Evolutionary conservation across 306 rosid genomes (phyloP).

Genomic region (Biancaea sappan): DNA sequence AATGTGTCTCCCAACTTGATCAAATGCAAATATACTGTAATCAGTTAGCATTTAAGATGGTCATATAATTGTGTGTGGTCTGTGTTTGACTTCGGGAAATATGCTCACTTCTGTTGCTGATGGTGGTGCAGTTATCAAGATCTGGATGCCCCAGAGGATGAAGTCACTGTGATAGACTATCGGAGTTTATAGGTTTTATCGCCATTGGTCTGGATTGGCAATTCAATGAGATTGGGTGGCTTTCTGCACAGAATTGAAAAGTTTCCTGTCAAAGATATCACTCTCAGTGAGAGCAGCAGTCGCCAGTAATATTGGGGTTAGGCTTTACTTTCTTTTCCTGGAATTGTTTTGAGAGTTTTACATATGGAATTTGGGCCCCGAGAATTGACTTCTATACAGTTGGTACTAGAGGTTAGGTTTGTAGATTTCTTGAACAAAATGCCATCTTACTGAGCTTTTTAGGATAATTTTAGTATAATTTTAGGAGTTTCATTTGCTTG

Average conservation of each 20-base stretch:
- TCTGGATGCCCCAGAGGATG: constrained; percentile 95
- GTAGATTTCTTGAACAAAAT: constrained; percentile 28
- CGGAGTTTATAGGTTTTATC: constrained; percentile 70
- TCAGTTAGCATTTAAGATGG: not conserved
- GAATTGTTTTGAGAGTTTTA: constrained; percentile 3
- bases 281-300: not conserved
- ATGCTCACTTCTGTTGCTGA: constrained; percentile 8
- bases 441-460: constrained; percentile 1
- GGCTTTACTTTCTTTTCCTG: constrained; percentile 20
- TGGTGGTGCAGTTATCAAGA: constrained; percentile 86
- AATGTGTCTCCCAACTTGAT: constrained; percentile 9
- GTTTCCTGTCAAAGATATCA: constrained; percentile 11
- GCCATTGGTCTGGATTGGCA: constrained; percentile 8
- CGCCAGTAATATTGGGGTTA: constrained; percentile 28
- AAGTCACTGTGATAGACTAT: constrained; percentile 97
- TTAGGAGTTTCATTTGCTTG: not conserved
- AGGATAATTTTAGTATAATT: not conserved
- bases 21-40: not conserved
- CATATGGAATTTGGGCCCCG: not conserved
- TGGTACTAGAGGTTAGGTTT: not conserved
- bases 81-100: constrained; percentile 23
- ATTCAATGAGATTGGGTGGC: constrained; percentile 5
- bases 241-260: constrained; percentile 19
- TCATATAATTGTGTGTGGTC: not conserved
- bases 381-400: constrained; percentile 9